phyloP scores from a whole-genome alignment of 768 basidiomycete species.

The Rhodosporidiobolus odoratus region DNA sequence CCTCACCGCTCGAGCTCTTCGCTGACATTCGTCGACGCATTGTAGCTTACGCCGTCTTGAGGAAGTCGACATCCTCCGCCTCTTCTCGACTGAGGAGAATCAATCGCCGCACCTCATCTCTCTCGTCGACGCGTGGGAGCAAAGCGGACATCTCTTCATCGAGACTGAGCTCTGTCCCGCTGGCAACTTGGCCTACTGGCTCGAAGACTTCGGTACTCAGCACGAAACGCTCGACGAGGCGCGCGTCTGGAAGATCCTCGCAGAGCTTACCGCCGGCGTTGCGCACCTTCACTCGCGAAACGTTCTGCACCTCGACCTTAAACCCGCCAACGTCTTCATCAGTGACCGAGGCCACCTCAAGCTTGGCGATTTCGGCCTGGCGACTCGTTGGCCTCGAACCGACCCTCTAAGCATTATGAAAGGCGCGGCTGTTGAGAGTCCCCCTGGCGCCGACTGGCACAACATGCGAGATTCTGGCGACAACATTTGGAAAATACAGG shows the following conservation, averaged over 20 bases:
- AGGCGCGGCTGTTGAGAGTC: conserved; percentile 37
- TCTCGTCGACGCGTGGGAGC: conserved; percentile 95
- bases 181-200: conserved; percentile 83
- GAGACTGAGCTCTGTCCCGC: conserved; percentile 89
- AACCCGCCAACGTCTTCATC: conserved; percentile 94
- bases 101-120: conserved; percentile 64
- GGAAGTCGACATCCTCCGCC: conserved; percentile 85
- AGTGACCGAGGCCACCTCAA: conserved; percentile 80
- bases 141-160: conserved; percentile 78
- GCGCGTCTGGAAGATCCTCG: conserved; percentile 90
- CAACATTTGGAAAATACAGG: conserved; percentile 26
- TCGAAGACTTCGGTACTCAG: conserved; percentile 75
- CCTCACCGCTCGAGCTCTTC: not conserved
- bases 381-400: conserved; percentile 79
- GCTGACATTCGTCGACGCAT: not conserved
- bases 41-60: conserved; percentile 68
- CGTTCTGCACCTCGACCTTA: conserved; percentile 91
- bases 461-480: conserved; percentile 42
- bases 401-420: conserved; percentile 44
- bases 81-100: conserved; percentile 53
- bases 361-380: conserved; percentile 98
- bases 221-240: conserved; percentile 84
- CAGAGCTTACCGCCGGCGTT: conserved; percentile 81
- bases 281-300: conserved; percentile 80
- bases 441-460: conserved; percentile 41